Evolutionary conservation across 1,139 yeast species (phyloP).

Genomic region (Diutina mesorugosa): DNA sequence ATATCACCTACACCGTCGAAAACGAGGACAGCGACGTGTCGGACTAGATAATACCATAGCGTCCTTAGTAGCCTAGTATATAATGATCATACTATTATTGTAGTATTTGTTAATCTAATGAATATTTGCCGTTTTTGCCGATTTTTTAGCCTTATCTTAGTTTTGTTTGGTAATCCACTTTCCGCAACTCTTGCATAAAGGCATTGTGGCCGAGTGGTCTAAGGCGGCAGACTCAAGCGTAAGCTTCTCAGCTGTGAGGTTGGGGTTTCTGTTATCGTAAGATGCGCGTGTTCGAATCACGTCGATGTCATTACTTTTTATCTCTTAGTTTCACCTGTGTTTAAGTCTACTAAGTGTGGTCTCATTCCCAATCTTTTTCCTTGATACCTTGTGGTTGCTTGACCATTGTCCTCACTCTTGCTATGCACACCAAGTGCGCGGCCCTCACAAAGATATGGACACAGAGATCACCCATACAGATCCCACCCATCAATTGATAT

Average conservation of each 20-base stretch:
- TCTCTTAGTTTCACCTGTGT: not conserved
- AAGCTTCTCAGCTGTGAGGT: not conserved
- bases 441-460: too few species aligned
- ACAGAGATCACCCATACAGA: too few species aligned
- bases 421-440: too few species aligned
- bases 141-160: not conserved
- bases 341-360: too few species aligned
- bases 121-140: not conserved
- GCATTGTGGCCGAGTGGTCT: not conserved
- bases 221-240: not conserved
- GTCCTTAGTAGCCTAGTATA: not conserved
- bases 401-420: too few species aligned
- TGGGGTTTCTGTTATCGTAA: not conserved
- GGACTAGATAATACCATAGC: not conserved
- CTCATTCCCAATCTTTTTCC: too few species aligned
- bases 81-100: not conserved
- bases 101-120: not conserved
- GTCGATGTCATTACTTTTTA: not conserved
- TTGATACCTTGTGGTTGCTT: too few species aligned
- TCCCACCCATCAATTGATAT: too few species aligned
- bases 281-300: not conserved
- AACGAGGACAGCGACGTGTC: conserved; percentile 2
- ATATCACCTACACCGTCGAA: not conserved
- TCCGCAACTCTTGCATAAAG: not conserved
- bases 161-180: not conserved